Conservation (phyloP, 352 stramenopile species). For the Phytophthora cactorum region DNA sequence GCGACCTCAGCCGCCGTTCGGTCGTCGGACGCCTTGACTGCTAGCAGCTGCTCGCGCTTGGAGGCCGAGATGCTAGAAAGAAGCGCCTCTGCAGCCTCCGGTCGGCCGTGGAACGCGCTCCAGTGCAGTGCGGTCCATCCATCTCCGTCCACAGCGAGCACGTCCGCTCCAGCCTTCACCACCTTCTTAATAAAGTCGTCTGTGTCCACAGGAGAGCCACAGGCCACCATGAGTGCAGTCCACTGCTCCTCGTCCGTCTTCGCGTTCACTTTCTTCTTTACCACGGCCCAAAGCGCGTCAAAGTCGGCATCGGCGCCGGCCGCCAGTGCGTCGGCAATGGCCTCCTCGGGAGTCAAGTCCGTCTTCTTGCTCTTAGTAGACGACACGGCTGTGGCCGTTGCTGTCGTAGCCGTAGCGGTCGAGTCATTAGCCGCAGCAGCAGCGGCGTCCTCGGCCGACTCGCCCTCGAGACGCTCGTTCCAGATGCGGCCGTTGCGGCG, state of each 20-base stretch:
- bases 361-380: conserved; percentile 37
- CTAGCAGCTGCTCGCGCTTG: conserved; percentile 54
- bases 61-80: conserved; percentile 44
- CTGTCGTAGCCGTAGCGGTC: conserved; percentile 4
- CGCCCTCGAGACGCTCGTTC: conserved; percentile 82
- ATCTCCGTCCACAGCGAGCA: conserved; percentile 73
- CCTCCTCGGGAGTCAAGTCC: conserved; percentile 49
- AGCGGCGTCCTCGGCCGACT: conserved; percentile 62
- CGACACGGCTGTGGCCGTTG: conserved; percentile 5
- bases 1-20: conserved; percentile 72
- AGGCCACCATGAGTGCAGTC: conserved; percentile 87
- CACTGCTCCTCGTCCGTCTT: conserved; percentile 78
- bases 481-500: conserved; percentile 69
- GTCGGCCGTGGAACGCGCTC: conserved; percentile 82
- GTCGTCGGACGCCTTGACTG: conserved; percentile 62
- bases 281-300: conserved; percentile 58
- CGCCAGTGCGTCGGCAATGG: conserved; percentile 66
- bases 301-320: conserved; percentile 79
- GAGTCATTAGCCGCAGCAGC: conserved; percentile 21
- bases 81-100: conserved; percentile 69
- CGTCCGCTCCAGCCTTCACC: conserved; percentile 60
- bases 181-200: conserved; percentile 80
- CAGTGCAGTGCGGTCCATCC: conserved; percentile 87
- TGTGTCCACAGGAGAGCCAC: conserved; percentile 80
- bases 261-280: conserved; percentile 71